These are phyloP conservation scores for Chytriomyces sp. DNA, from an alignment of 192 early-diverging fungal genomes.

Conservation along the genomic window DNA sequence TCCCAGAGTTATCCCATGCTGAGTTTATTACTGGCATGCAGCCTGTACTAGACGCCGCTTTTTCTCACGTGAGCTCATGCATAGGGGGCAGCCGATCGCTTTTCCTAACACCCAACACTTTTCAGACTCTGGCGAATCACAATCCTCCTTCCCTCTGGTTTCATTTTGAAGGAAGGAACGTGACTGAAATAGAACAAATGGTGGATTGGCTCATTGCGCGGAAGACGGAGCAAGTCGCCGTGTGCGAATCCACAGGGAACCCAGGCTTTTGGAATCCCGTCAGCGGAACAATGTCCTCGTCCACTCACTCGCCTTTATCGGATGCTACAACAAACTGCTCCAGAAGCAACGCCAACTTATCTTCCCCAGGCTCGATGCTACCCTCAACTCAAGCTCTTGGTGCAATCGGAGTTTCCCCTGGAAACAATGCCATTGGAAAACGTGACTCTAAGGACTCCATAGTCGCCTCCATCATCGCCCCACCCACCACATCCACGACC, in stretches of 20 bases:
- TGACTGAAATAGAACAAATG: slow-evolving; percentile 51
- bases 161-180: slow-evolving; percentile 70
- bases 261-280: neutral
- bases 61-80: neutral
- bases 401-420: slow-evolving; percentile 1
- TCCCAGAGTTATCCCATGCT: slow-evolving; percentile 58
- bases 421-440: slow-evolving; percentile 6
- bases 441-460: neutral
- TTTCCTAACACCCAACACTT: neutral
- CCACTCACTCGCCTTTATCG: neutral
- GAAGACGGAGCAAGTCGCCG: slow-evolving; percentile 24
- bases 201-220: slow-evolving; percentile 54
- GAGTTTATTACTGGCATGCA: slow-evolving; percentile 60
- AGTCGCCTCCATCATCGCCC: neutral
- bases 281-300: no score
- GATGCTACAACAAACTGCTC: neutral
- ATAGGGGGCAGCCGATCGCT: neutral
- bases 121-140: neutral
- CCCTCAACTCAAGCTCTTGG: no score
- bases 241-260: neutral
- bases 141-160: slow-evolving; percentile 47
- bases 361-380: no score
- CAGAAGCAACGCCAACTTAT: slow-evolving; percentile 35
- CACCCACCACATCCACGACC: neutral
- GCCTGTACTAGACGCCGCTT: slow-evolving; percentile 41